phyloP scores from a whole-genome alignment of 1,284 basidiomycete genomes.

The Microbotryum scabiosae region DNA sequence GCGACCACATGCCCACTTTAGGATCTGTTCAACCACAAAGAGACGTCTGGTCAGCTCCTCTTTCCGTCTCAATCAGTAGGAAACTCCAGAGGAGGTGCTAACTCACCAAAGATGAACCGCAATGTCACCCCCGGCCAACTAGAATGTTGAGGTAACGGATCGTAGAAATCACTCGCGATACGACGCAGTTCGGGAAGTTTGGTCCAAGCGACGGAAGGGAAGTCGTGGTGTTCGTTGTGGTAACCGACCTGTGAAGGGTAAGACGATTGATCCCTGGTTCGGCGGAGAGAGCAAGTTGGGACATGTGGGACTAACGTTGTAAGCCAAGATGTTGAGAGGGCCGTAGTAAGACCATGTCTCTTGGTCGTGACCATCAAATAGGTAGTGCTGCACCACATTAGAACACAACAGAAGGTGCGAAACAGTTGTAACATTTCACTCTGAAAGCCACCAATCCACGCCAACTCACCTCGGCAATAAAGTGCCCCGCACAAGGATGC shows the following conservation, averaged over 20 bases:
- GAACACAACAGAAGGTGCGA: conserved; percentile 10
- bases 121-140: conserved; percentile 92
- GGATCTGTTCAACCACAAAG: conserved; percentile 10
- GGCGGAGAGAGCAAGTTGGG: not conserved
- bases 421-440: not conserved
- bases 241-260: conserved; percentile 60
- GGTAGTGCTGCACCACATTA: conserved; percentile 53
- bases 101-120: conserved; percentile 71
- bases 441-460: not conserved
- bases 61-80: too few relatives aligned
- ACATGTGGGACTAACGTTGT: conserved; percentile 59
- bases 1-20: conserved; percentile 22
- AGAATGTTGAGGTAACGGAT: conserved; percentile 72
- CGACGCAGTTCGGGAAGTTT: conserved; percentile 72
- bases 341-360: conserved; percentile 99
- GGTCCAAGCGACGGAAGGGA: conserved; percentile 89
- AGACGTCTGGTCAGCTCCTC: not conserved
- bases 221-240: conserved; percentile 99
- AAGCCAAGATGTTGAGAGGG: conserved; percentile 79
- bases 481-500: conserved; percentile 93
- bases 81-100: too few relatives aligned
- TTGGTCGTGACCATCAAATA: conserved; percentile 78
- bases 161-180: conserved; percentile 89
- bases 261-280: not conserved
- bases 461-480: conserved; percentile 68